Conservation (phyloP, 2,329 filamentous ascomycete genomes). For the Aureobasidium leucospermi region DNA sequence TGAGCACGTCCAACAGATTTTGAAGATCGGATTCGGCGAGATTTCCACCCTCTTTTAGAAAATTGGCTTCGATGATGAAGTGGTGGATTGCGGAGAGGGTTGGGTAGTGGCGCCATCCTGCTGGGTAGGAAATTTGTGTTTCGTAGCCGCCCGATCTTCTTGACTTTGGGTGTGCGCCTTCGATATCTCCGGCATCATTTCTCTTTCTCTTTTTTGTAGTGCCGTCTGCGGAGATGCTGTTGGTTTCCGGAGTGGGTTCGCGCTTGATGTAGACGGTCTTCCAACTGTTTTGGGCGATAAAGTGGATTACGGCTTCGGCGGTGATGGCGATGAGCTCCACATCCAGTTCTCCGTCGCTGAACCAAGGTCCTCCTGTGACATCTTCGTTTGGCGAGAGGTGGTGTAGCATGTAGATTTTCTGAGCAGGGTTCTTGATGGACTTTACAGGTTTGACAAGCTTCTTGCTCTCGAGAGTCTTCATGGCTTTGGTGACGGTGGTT, state of each 20-base stretch:
- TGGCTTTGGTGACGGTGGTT: constrained; percentile 67
- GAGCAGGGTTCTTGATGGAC: constrained; percentile 80
- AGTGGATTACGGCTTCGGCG: constrained; percentile 64
- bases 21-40: constrained; percentile 65
- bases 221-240: constrained; percentile 18
- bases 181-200: constrained; percentile 21
- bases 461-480: constrained; percentile 78
- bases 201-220: constrained; percentile 30
- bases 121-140: constrained; percentile 25
- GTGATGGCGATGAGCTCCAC: constrained; percentile 77
- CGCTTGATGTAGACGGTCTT: constrained; percentile 41
- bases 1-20: constrained; percentile 79
- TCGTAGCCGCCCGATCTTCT: constrained; percentile 20
- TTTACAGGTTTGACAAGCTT: constrained; percentile 82
- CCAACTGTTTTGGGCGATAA: constrained; percentile 65
- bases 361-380: constrained; percentile 90
- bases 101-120: constrained; percentile 57
- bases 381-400: constrained; percentile 79
- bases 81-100: constrained; percentile 71
- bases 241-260: constrained; percentile 10
- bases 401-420: constrained; percentile 94
- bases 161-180: constrained; percentile 26
- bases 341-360: constrained; percentile 84
- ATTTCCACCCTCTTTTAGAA: constrained; percentile 57
- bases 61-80: constrained; percentile 59